Evolutionary conservation across 202 grass and related monocot genomes (phyloP).

Genomic region (Hordeum pubiflorum): DNA sequence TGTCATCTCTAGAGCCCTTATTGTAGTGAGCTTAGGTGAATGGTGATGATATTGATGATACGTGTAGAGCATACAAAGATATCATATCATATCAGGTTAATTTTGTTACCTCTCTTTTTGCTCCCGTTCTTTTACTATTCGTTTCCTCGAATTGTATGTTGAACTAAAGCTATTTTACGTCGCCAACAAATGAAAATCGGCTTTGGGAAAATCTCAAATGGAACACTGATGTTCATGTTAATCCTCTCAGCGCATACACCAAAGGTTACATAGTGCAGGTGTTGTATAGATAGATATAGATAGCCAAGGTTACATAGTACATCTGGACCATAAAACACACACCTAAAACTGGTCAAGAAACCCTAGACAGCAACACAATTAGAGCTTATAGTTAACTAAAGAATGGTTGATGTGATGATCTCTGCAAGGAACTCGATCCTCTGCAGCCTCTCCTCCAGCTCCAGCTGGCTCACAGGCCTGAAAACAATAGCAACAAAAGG

Average conservation of each 20-base stretch:
- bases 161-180: not conserved
- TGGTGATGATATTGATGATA: slow-evolving; percentile 28
- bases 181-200: not conserved
- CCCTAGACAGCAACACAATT: not conserved
- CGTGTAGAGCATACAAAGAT: slow-evolving; percentile 35
- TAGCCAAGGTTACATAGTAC: not conserved
- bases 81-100: slow-evolving; percentile 27
- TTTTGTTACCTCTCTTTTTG: not conserved
- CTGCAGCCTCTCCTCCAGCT: slow-evolving; percentile 61
- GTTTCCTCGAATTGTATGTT: not conserved
- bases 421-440: slow-evolving; percentile 63
- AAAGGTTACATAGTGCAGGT: not conserved
- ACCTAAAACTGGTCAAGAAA: not conserved
- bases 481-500: not conserved
- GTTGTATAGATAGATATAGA: not conserved
- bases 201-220: not conserved
- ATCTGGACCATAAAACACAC: not conserved
- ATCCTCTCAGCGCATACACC: not conserved
- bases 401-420: slow-evolving; percentile 62
- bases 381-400: slow-evolving; percentile 22
- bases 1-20: slow-evolving; percentile 6
- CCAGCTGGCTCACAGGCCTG: slow-evolving; percentile 32
- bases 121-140: not conserved
- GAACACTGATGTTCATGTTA: not conserved
- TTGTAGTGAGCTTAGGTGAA: slow-evolving; percentile 28